phyloP scores from a whole-genome alignment of 2,329 filamentous ascomycete genomes.

The Chrysoporthe austroafricana region DNA sequence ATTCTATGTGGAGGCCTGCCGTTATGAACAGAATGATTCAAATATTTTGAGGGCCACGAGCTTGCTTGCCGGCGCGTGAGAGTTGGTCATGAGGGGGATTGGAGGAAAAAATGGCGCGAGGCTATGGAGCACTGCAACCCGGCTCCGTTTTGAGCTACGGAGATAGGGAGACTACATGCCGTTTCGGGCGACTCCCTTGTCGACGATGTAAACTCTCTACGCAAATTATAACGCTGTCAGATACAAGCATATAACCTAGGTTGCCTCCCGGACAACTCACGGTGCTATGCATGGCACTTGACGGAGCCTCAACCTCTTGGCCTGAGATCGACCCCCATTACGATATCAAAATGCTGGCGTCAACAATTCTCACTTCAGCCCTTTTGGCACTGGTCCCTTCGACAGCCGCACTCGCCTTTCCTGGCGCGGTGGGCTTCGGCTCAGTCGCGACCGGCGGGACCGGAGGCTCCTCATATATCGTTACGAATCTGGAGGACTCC shows the following conservation, averaged over 20 bases:
- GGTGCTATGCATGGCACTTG: not conserved
- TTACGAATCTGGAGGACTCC: conserved; percentile 49
- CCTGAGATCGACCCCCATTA: not conserved
- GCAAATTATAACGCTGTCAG: not conserved
- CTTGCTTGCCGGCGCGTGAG: not conserved
- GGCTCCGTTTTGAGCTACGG: not conserved
- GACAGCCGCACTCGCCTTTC: conserved; percentile 41
- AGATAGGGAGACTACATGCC: conserved; percentile 1
- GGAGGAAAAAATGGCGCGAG: conserved; percentile 9
- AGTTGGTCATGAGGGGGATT: not conserved
- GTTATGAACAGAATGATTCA: not conserved
- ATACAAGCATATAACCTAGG: not conserved
- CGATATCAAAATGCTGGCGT: conserved; percentile 4
- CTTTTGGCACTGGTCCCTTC: conserved; percentile 12
- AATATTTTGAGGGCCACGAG: too few species aligned
- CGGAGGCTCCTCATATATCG: conserved; percentile 46
- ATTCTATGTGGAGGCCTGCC: not conserved
- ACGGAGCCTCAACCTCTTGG: not conserved
- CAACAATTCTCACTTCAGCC: not conserved
- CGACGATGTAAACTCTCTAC: not conserved
- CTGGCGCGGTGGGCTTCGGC: conserved; percentile 52
- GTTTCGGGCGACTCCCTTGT: not conserved
- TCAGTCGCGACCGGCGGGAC: conserved; percentile 49
- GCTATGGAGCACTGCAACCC: not conserved
- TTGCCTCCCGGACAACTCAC: not conserved